These are phyloP conservation scores for Leonotis leonurus DNA, from an alignment of 257 asterid species.

Conservation along the genomic window DNA sequence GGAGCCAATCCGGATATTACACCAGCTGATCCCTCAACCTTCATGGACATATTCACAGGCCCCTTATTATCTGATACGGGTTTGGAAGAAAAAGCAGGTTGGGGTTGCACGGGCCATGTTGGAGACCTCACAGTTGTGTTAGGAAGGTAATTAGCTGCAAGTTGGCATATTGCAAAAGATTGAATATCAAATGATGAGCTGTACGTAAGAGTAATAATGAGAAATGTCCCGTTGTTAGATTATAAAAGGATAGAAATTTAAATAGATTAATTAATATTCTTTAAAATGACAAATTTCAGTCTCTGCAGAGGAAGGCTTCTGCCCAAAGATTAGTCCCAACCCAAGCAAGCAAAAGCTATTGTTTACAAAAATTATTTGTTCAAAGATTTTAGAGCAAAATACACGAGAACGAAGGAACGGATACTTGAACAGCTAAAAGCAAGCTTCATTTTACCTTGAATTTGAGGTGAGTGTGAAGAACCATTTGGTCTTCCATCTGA, in stretches of 20 bases:
- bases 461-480: slow-evolving; percentile 46
- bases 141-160: slow-evolving; percentile 52
- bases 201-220: slow-evolving; percentile 3
- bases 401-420: not conserved
- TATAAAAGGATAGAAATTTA: not conserved
- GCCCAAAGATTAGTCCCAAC: slow-evolving; percentile 8
- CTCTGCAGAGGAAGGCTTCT: not conserved
- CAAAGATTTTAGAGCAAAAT: slow-evolving; percentile 1
- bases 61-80: slow-evolving; percentile 43
- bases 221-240: not conserved
- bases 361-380: slow-evolving; percentile 3
- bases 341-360: not conserved
- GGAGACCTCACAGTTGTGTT: slow-evolving; percentile 50
- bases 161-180: slow-evolving; percentile 10
- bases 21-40: slow-evolving; percentile 54
- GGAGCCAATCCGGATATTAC: slow-evolving; percentile 38
- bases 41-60: slow-evolving; percentile 38
- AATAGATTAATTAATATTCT: not conserved
- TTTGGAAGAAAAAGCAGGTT: slow-evolving; percentile 42
- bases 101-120: slow-evolving; percentile 66
- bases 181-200: not conserved
- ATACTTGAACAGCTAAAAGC: not conserved
- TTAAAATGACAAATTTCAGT: not conserved
- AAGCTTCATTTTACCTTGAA: slow-evolving; percentile 46
- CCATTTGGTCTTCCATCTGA: slow-evolving; percentile 68